Evolutionary conservation across 169 alveolate species (phyloP).

Genomic region (Plasmodium cynomolgi): DNA sequence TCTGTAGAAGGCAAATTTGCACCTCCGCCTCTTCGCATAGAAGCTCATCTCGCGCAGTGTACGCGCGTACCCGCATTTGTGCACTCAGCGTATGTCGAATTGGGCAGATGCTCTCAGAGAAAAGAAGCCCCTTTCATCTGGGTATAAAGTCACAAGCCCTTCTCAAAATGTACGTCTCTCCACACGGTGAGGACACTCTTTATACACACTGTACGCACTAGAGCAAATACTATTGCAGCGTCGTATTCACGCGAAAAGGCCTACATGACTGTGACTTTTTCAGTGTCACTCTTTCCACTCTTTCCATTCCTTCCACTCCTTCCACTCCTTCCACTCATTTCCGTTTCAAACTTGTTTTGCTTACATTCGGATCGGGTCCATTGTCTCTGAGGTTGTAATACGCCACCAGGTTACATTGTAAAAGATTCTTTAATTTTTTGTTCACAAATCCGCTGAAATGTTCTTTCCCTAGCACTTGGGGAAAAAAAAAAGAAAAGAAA

Average conservation of each 20-base stretch:
- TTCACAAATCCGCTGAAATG: slow-evolving; percentile 12
- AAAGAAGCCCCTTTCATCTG: neutral
- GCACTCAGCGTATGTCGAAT: neutral
- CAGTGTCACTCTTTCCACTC: neutral
- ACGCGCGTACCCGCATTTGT: neutral
- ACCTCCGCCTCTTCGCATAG: neutral
- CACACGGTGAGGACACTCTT: neutral
- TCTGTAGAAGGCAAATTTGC: neutral
- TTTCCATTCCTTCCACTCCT: neutral
- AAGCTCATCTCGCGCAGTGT: neutral
- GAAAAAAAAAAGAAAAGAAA: neutral
- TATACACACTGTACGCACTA: neutral
- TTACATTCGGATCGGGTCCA: slow-evolving; percentile 47
- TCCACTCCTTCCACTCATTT: neutral
- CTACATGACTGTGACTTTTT: neutral
- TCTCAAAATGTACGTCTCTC: neutral
- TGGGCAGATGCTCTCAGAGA: neutral
- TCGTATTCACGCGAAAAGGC: neutral
- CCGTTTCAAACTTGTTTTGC: neutral
- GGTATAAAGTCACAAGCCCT: neutral
- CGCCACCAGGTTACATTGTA: slow-evolving; percentile 38
- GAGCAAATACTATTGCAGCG: neutral
- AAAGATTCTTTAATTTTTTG: slow-evolving; percentile 25
- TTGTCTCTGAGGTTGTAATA: slow-evolving; percentile 15
- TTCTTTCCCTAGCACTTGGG: slow-evolving; percentile 18